Conservation (phyloP, 345 rosid genomes). For the Cochlearia excelsa region DNA sequence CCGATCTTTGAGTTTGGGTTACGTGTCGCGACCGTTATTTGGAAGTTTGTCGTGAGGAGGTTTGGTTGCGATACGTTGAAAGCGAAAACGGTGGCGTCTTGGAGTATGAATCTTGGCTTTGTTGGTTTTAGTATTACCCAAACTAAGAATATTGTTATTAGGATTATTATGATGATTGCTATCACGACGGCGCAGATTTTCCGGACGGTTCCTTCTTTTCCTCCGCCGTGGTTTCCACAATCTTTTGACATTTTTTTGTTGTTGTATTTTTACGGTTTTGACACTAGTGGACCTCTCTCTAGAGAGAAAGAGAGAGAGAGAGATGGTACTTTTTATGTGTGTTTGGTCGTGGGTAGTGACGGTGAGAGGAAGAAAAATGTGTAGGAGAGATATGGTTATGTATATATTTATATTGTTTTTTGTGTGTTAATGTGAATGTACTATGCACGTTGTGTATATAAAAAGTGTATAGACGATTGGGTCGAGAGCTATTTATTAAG, state of each 20-base stretch:
- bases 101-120: slow-evolving; percentile 79
- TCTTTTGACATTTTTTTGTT: slow-evolving; percentile 31
- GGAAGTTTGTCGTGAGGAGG: slow-evolving; percentile 71
- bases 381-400: slow-evolving; percentile 17
- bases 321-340: neutral
- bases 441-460: slow-evolving; percentile 27
- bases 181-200: slow-evolving; percentile 37
- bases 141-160: slow-evolving; percentile 57
- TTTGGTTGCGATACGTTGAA: slow-evolving; percentile 79
- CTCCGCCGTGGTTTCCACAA: slow-evolving; percentile 40
- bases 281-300: slow-evolving; percentile 21
- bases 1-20: slow-evolving; percentile 81
- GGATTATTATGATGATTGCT: slow-evolving; percentile 49
- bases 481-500: neutral
- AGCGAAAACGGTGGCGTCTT: slow-evolving; percentile 83
- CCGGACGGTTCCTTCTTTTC: slow-evolving; percentile 34
- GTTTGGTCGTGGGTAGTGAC: slow-evolving; percentile 27
- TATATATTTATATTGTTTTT: slow-evolving; percentile 21
- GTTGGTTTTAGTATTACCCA: slow-evolving; percentile 82
- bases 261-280: slow-evolving; percentile 24
- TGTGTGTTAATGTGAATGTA: slow-evolving; percentile 7
- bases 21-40: slow-evolving; percentile 68
- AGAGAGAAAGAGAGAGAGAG: too few relatives aligned
- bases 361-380: slow-evolving; percentile 26
- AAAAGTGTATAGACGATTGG: neutral